Conservation (phyloP, 208 protist genomes). For the Herpetomonas muscarum region DNA sequence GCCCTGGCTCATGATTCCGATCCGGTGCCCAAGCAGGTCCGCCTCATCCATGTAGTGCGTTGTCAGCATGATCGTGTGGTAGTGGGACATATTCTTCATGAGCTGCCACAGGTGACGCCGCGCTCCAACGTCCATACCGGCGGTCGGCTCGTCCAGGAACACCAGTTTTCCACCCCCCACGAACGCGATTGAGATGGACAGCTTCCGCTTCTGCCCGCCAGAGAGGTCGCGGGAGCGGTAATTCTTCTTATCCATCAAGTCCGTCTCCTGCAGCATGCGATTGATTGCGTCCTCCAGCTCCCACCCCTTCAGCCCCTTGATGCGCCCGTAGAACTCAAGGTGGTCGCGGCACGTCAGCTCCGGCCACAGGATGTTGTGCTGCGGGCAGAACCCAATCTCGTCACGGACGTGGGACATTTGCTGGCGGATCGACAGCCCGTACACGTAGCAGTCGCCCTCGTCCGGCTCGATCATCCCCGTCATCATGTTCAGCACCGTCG, state of each 20-base stretch:
- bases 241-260: constrained; percentile 33
- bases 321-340: constrained; percentile 84
- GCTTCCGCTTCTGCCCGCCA: constrained; percentile 56
- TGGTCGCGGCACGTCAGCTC: constrained; percentile 84
- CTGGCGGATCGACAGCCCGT: constrained; percentile 36
- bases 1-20: constrained; percentile 84
- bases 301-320: constrained; percentile 60
- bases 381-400: constrained; percentile 62
- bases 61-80: constrained; percentile 43
- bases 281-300: constrained; percentile 20
- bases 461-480: constrained; percentile 60
- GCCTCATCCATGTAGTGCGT: constrained; percentile 93
- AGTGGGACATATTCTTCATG: constrained; percentile 13
- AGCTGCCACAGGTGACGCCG: constrained; percentile 59
- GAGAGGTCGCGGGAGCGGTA: constrained; percentile 18
- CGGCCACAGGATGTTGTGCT: constrained; percentile 56
- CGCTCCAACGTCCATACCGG: constrained; percentile 62
- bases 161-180: constrained; percentile 36
- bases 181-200: constrained; percentile 55
- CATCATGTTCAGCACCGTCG: constrained; percentile 74
- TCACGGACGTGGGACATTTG: constrained; percentile 32
- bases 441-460: constrained; percentile 57
- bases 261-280: constrained; percentile 23
- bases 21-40: constrained; percentile 75
- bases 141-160: constrained; percentile 74